These are phyloP conservation scores for Coniferiporia weirii DNA, from an alignment of 1,284 basidiomycete genomes.

Conservation along the genomic window DNA sequence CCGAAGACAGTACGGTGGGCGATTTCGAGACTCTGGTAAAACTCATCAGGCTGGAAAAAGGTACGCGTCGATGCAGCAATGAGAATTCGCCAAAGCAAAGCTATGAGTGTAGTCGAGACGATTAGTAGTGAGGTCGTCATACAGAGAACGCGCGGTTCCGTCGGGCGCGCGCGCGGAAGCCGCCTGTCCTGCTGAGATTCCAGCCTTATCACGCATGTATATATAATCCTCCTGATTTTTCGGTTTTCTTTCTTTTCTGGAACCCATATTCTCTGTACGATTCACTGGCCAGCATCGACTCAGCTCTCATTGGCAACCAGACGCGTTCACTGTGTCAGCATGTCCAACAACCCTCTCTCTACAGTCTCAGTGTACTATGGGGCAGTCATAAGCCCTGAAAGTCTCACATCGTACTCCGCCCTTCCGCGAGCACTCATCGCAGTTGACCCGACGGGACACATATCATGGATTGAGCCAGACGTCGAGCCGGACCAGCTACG, in stretches of 20 bases:
- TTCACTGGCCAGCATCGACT: too few relatives aligned
- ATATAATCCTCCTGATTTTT: too few relatives aligned
- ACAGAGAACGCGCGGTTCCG: neutral
- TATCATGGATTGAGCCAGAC: slow-evolving; percentile 63
- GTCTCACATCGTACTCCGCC: slow-evolving; percentile 47
- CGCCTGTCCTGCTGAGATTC: too few relatives aligned
- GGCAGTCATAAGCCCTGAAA: slow-evolving; percentile 60
- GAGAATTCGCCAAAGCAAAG: slow-evolving; percentile 45
- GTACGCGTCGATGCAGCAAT: slow-evolving; percentile 73
- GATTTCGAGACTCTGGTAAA: slow-evolving; percentile 91
- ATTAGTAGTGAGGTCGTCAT: neutral
- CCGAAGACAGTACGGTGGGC: slow-evolving; percentile 88
- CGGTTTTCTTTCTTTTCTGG: too few relatives aligned
- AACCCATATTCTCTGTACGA: too few relatives aligned
- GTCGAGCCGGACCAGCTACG: slow-evolving; percentile 42
- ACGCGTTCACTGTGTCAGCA: neutral
- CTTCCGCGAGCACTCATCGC: slow-evolving; percentile 55
- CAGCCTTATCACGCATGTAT: too few relatives aligned
- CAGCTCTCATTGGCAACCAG: neutral
- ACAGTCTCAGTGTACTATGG: slow-evolving; percentile 54
- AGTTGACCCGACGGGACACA: slow-evolving; percentile 52
- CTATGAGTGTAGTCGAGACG: slow-evolving; percentile 23
- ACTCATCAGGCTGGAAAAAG: slow-evolving; percentile 98
- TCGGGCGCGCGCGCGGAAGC: too few relatives aligned
- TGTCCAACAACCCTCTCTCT: neutral